Evolutionary conservation across 306 rosid genomes (phyloP).

Genomic region (Coriaria nepalensis): DNA sequence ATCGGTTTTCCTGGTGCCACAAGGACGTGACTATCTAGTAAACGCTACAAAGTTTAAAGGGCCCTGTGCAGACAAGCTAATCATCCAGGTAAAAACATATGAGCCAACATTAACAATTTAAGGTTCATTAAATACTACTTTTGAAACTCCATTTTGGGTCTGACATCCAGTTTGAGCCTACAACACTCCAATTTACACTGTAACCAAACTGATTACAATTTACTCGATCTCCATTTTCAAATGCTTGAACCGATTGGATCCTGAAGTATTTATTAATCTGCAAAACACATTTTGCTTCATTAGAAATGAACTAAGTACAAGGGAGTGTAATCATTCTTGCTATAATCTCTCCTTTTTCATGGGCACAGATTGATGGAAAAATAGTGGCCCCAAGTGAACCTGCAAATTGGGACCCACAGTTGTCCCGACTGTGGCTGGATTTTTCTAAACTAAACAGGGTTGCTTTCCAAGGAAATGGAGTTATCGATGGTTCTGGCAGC

Average conservation of each 20-base stretch:
- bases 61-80: slow-evolving; percentile 56
- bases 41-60: slow-evolving; percentile 76
- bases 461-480: slow-evolving; percentile 72
- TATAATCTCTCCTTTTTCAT: background rate
- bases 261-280: background rate
- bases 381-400: slow-evolving; percentile 90
- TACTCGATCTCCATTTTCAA: no score
- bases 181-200: no score
- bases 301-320: background rate
- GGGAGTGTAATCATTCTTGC: background rate
- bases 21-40: slow-evolving; percentile 57
- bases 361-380: slow-evolving; percentile 73
- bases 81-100: slow-evolving; percentile 48
- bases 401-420: slow-evolving; percentile 60
- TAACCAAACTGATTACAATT: no score
- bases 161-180: no score
- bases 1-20: slow-evolving; percentile 71
- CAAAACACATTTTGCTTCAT: background rate
- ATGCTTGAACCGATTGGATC: no score
- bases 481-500: slow-evolving; percentile 89
- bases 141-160: no score
- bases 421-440: slow-evolving; percentile 56
- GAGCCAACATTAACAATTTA: background rate
- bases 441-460: slow-evolving; percentile 47
- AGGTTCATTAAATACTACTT: background rate